phyloP scores from a whole-genome alignment of 352 stramenopile species.

The Pythium plurisporium region DNA sequence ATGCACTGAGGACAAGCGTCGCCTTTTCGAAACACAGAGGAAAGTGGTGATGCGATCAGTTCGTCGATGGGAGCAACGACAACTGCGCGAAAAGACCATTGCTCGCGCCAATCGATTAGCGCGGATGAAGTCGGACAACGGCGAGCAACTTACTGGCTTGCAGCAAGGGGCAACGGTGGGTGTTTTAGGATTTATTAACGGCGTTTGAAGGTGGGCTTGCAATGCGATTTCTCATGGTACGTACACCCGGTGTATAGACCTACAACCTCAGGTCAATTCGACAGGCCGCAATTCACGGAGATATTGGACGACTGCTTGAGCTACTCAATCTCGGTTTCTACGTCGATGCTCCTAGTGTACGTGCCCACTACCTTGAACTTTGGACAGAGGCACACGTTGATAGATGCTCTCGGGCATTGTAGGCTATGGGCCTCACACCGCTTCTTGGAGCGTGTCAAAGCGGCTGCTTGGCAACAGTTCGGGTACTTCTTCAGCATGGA shows the following conservation, averaged over 20 bases:
- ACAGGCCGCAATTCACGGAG: constrained; percentile 53
- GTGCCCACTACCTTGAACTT: not conserved
- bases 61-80: constrained; percentile 11
- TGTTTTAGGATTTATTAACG: not conserved
- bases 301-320: constrained; percentile 41
- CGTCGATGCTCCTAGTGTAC: constrained; percentile 52
- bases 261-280: constrained; percentile 67
- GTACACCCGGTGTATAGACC: constrained; percentile 28
- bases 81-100: constrained; percentile 1
- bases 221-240: too few species aligned
- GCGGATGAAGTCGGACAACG: constrained; percentile 1
- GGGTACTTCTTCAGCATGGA: constrained; percentile 36
- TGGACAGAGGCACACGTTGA: not conserved
- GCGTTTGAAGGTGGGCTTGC: too few species aligned
- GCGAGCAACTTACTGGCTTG: not conserved
- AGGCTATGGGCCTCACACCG: constrained; percentile 70
- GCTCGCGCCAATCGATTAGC: constrained; percentile 5
- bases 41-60: constrained; percentile 7
- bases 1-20: constrained; percentile 4
- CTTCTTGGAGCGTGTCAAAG: constrained; percentile 53
- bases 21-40: constrained; percentile 1
- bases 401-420: not conserved
- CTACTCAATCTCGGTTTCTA: constrained; percentile 50
- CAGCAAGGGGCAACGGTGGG: constrained; percentile 1
- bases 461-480: constrained; percentile 39